Evolutionary conservation across 768 basidiomycete genomes (phyloP), one percentile per base, ranked within the genome.

Genomic region (Mycena amicta): DNA sequence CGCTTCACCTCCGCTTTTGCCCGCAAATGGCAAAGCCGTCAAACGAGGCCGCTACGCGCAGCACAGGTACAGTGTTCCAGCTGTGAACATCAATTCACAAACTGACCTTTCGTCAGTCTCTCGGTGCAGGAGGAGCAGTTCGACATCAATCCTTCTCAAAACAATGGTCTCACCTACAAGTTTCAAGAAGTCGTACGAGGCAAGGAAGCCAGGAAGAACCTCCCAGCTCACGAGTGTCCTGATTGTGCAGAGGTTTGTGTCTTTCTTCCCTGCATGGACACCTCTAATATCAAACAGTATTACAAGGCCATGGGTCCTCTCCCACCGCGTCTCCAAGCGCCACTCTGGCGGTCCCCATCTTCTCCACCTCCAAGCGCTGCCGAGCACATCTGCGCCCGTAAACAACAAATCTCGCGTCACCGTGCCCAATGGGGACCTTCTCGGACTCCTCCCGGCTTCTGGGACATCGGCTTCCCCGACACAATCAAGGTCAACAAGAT

Each of bases 381-480:
- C 29, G 60, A 65, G 50, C 59, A 63, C 65, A 55, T 65, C 64
- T 68, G 50, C 47, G 52, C 47, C 65, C 66, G 62, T 39, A 52
- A 49, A 18, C 33, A 37, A 37, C 33, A 18, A 8, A 37, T 37
- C 18, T 37, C 33, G 33, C 33, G 33, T 8, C 33, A 37, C 18
- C 33, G 33, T 18, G 8, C 33, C 18, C 8, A 8, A 18, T 18
- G 18, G 8, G 33, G 8, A 37, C 8, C 33, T 8, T 18, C 33
- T 18, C 8, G 18, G 33, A 37, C 33, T 8, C 33, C 33, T 37
- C 8, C 33, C 33, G 33, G 8, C 33, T 8, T 8, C 18, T 37
- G 33, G 33, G 73, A 76, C 70, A 79, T 75, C 71, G 72, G 68
- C 67, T 61, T 69, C 68, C 76, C 78, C 69, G 67, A 68, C 55